phyloP scores from a whole-genome alignment of 2,329 filamentous ascomycete genomes.

The Exophiala dermatitidis region DNA sequence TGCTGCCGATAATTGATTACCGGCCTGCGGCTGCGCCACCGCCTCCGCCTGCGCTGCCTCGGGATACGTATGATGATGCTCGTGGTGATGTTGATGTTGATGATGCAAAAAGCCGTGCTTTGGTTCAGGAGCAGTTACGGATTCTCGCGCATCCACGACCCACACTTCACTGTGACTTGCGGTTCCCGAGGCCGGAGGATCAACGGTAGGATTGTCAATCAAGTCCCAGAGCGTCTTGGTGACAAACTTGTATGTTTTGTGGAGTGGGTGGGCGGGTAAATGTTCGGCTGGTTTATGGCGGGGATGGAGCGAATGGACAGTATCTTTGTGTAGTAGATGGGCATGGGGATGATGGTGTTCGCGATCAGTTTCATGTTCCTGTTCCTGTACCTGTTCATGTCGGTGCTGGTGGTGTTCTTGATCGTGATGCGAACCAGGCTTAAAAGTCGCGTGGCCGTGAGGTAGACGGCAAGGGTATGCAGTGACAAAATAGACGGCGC shows the following conservation, averaged over 20 bases:
- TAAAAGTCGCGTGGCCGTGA: slow-evolving; percentile 28
- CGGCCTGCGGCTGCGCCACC: too few species aligned
- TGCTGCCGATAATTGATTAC: too few species aligned
- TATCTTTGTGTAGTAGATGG: too few species aligned
- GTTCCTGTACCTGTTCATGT: neutral
- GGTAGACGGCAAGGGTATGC: slow-evolving; percentile 49
- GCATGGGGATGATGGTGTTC: too few species aligned
- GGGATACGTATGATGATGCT: too few species aligned
- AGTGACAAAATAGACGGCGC: slow-evolving; percentile 50
- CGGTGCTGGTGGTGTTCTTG: slow-evolving; percentile 8
- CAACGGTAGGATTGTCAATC: slow-evolving; percentile 5
- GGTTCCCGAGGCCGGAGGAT: slow-evolving; percentile 13
- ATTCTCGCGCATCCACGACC: slow-evolving; percentile 20
- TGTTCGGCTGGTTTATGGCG: slow-evolving; percentile 20
- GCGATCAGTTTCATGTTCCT: neutral
- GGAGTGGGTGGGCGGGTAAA: slow-evolving; percentile 23
- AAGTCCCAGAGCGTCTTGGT: slow-evolving; percentile 20
- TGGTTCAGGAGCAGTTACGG: neutral
- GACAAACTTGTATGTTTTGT: slow-evolving; percentile 23
- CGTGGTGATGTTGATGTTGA: too few species aligned
- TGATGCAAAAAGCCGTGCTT: too few species aligned
- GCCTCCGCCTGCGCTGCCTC: too few species aligned
- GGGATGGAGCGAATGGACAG: slow-evolving; percentile 3
- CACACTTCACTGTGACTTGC: slow-evolving; percentile 12
- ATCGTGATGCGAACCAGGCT: slow-evolving; percentile 3